Conservation (phyloP, 192 early-diverging fungal genomes). For the Coemansia sp. region DNA sequence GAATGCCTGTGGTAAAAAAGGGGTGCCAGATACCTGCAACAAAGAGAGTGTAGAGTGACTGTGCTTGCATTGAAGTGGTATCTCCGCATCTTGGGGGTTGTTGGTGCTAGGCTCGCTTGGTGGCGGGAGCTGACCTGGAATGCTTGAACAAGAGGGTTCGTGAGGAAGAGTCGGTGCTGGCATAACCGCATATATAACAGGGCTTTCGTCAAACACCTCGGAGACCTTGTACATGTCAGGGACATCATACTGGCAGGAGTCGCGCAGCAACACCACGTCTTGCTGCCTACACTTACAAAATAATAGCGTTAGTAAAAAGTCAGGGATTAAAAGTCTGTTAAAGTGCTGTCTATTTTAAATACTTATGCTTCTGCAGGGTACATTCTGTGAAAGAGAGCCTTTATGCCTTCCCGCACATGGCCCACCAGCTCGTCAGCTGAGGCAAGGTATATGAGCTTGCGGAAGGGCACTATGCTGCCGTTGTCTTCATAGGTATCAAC, state of each 20-base stretch:
- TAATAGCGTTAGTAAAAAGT: neutral
- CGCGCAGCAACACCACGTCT: conserved; percentile 31
- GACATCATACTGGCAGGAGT: conserved; percentile 46
- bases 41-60: conserved; percentile 39
- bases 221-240: conserved; percentile 41
- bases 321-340: neutral
- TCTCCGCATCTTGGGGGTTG: neutral
- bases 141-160: neutral
- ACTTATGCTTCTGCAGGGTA: conserved; percentile 46
- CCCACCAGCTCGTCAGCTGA: conserved; percentile 22
- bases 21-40: no score
- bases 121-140: neutral
- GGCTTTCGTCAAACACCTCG: conserved; percentile 51
- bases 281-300: conserved; percentile 17
- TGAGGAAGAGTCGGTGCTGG: conserved; percentile 4
- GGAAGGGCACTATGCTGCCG: conserved; percentile 28
- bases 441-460: conserved; percentile 44
- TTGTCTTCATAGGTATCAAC: conserved; percentile 34
- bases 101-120: neutral
- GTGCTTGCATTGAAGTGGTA: conserved; percentile 25
- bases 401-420: conserved; percentile 27
- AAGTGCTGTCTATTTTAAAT: neutral
- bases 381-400: conserved; percentile 26
- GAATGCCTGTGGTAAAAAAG: no score
- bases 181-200: conserved; percentile 41